Base-by-base conservation (phyloP, 495 filamentous ascomycete genomes). In the Aspergillus sclerotiicarbonarius region DNA sequence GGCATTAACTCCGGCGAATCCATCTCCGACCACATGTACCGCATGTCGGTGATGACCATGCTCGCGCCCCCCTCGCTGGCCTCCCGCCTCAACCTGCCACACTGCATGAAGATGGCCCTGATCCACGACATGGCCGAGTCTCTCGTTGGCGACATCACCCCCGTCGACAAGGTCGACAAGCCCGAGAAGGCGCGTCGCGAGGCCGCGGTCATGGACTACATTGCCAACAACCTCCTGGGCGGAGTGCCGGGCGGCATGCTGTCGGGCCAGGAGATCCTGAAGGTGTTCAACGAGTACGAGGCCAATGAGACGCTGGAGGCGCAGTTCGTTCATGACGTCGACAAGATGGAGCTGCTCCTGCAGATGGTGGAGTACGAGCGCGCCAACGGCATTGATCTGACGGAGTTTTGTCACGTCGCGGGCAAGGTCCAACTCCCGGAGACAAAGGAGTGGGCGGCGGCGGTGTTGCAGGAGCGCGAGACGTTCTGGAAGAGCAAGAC, bases 301-400 rank as follows among this genome's bases (percentile, higher is more conserved):
- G 88, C 89, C 39, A 85, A 84, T 7, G 73, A 85, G 73, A 97
- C 94, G 29, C 72, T 84, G 37, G 92, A 98, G 72, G 87, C 88
- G 53, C 75, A 84, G 58, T 98, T 91, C 60, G 95, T 98, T 15
- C 94, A 98, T 66, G 94, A 98, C 75, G 83, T 98, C 54, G 94
- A 98, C 71, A 96, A 97, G 81, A 86, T 98, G 69, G 94, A 98
- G 76, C 75, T 98, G 37, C 70, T 98, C 46, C 72, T 94, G 68
- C 94, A 98, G 77, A 96, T 96, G 88, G 78, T 96, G 19, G 94
- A 98, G 71, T 98, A 98, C 69, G 94, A 98, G 82, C 90, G 88
- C 63, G 75, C 78, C 12, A 73, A 83, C 29, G 70, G 86, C 33
- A 69, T 90, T 53, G 90, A 97, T 70, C 76, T 98, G 44, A 81